Percentiles rank a stretch among this genome's conserved stretches.
phyloP scores from a whole-genome alignment of 2,329 filamentous ascomycete genomes.

The Cytospora piceae region DNA sequence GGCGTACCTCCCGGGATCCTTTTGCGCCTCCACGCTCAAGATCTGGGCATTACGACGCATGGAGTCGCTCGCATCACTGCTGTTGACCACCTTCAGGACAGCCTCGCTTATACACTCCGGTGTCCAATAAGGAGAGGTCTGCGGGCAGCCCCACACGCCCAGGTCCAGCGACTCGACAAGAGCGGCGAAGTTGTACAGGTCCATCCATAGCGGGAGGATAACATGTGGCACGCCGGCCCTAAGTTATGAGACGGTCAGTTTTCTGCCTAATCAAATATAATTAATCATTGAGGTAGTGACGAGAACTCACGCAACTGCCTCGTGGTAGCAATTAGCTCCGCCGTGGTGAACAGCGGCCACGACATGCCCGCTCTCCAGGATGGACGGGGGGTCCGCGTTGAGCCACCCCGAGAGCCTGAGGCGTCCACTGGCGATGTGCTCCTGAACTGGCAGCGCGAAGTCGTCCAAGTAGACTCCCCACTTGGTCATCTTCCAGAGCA shows the following conservation, averaged over 20 bases:
- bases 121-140: slow-evolving; percentile 40
- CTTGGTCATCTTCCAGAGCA: slow-evolving; percentile 42
- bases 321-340: slow-evolving; percentile 38
- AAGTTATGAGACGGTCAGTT: slow-evolving; percentile 39
- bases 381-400: slow-evolving; percentile 38
- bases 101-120: slow-evolving; percentile 7
- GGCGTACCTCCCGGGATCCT: neutral
- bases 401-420: slow-evolving; percentile 39
- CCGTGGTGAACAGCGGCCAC: slow-evolving; percentile 45
- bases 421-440: slow-evolving; percentile 33
- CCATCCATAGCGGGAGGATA: slow-evolving; percentile 51
- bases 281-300: no score
- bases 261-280: no score
- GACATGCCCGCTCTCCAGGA: slow-evolving; percentile 43
- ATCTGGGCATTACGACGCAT: neutral
- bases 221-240: slow-evolving; percentile 51
- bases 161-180: slow-evolving; percentile 48
- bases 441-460: slow-evolving; percentile 25
- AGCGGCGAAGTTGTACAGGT: slow-evolving; percentile 50
- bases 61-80: neutral
- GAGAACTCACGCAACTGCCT: no score
- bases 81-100: neutral
- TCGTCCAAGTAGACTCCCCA: slow-evolving; percentile 28
- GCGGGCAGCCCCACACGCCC: slow-evolving; percentile 45
- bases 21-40: neutral